Evolutionary conservation across 2,329 filamentous ascomycete species (phyloP).

Genomic region (Aspergillus floridensis): DNA sequence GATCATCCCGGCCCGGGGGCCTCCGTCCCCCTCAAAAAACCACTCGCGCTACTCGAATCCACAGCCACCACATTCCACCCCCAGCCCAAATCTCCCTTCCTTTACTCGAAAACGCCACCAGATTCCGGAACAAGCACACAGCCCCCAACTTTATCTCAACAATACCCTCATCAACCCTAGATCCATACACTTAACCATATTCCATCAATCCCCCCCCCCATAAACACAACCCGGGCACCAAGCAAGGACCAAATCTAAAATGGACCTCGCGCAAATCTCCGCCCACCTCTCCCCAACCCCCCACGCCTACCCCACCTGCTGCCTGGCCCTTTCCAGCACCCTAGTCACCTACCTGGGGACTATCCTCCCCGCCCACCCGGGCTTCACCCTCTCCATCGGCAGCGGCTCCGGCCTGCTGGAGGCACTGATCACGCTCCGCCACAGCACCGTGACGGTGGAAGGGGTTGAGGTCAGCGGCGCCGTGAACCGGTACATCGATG

Average conservation of each 20-base stretch:
- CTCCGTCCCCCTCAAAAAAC: too few relatives aligned
- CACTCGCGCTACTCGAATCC: too few relatives aligned
- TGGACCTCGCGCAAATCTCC: constrained; percentile 17
- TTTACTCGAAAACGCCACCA: too few relatives aligned
- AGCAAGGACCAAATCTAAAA: background rate
- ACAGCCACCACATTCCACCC: too few relatives aligned
- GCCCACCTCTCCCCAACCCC: constrained; percentile 18
- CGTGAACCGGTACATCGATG: constrained; percentile 47
- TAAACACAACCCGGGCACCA: background rate
- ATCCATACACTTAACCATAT: too few relatives aligned
- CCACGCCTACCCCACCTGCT: constrained; percentile 27
- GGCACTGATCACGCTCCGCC: constrained; percentile 35
- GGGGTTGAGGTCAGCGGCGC: constrained; percentile 51
- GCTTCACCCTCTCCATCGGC: constrained; percentile 48
- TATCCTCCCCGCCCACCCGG: constrained; percentile 25
- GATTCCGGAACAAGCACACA: too few relatives aligned
- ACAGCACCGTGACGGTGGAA: constrained; percentile 32
- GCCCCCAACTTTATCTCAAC: too few relatives aligned
- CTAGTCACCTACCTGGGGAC: constrained; percentile 19
- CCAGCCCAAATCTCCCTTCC: too few relatives aligned
- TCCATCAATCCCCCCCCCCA: too few relatives aligned
- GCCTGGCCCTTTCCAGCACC: constrained; percentile 27
- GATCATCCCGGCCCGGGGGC: too few relatives aligned
- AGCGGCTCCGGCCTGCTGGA: constrained; percentile 54
- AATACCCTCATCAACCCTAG: too few relatives aligned